Percentiles rank a stretch among this genome's conserved stretches.
Conservation (phyloP, 306 rosid genomes). For the Quercus wislizeni region DNA sequence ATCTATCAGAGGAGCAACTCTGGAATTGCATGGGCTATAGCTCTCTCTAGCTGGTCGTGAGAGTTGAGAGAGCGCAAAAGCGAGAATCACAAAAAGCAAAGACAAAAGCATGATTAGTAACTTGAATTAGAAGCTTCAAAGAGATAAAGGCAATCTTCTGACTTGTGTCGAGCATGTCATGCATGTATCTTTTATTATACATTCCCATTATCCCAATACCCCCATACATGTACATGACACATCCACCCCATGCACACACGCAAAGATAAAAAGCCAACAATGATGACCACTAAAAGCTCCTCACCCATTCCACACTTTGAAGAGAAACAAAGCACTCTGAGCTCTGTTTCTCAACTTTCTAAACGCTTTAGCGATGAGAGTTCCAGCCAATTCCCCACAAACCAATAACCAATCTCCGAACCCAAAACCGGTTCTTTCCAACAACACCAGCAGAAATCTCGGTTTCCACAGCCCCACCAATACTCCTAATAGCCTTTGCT, state of each 20-base stretch:
- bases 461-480: constrained; percentile 23
- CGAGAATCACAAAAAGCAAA: constrained; percentile 24
- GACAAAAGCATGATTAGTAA: constrained; percentile 12
- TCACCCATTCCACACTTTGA: constrained; percentile 27
- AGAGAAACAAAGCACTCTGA: neutral
- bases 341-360: neutral
- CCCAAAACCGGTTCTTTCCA: constrained; percentile 33
- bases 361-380: constrained; percentile 58
- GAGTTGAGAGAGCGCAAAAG: constrained; percentile 1
- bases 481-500: constrained; percentile 28
- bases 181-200: neutral
- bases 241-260: constrained; percentile 43
- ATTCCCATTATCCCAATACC: neutral
- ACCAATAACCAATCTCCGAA: constrained; percentile 26
- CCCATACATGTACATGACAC: neutral
- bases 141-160: constrained; percentile 40
- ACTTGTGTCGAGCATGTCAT: constrained; percentile 36
- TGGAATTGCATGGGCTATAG: neutral
- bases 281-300: constrained; percentile 52
- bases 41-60: neutral
- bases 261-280: constrained; percentile 62
- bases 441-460: constrained; percentile 15
- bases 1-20: neutral
- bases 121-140: constrained; percentile 47
- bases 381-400: constrained; percentile 53